Evolutionary conservation across 2,329 filamentous ascomycete genomes (phyloP), one percentile per base, ranked within the genome.

Genomic region (Fusarium albosuccineum): DNA sequence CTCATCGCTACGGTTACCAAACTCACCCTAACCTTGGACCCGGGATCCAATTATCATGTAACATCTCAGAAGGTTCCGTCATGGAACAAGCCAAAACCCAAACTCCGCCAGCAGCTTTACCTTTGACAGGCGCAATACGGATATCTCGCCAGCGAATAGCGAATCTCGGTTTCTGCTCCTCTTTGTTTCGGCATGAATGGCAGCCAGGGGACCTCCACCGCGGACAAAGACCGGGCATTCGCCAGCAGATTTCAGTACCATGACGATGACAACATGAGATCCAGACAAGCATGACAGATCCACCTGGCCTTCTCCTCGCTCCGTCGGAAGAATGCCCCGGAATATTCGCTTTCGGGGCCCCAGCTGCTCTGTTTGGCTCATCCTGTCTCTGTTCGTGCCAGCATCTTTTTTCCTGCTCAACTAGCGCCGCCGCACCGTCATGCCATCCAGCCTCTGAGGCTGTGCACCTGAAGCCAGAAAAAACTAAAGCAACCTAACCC

Each of bases 391-490:
- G 27, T 29, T n/a, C 30, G 34, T 53, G 22, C 11, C 34, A 36
- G 6, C 33, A 17, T 48, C 45, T 30, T 13, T 13, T 26, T 17
- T 58, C 42, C 37, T 30, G 27, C 27, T 39, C 29, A 54, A 50
- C 53, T 64, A 48, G 49, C 52, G 40, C 37, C 53, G 40, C 30
- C 30, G 30, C 40, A 30, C 50, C 45, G 49, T 56, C 52, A 62
- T 64, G 33, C 45, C 54, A 55, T 55, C 55, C 39, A 17, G 34
- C 64, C 41, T 68, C 62, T 68, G 66, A 68, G 66, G 66, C 65
- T 68, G 66, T 68, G 65, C 57, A 46, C 52, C 30, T 39, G 17
- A 34, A 16, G 51, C 34, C 34, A 55, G 34, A 26, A 29, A 45
- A 53, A 39, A 54, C 34, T 14, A n/a, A 29, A 17, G 30, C 52